A percentile compares a stretch with the other conserved stretches of the same genome.
phyloP scores from a whole-genome alignment of 2,329 filamentous ascomycete genomes.

The Mycosphaerella arachidis region DNA sequence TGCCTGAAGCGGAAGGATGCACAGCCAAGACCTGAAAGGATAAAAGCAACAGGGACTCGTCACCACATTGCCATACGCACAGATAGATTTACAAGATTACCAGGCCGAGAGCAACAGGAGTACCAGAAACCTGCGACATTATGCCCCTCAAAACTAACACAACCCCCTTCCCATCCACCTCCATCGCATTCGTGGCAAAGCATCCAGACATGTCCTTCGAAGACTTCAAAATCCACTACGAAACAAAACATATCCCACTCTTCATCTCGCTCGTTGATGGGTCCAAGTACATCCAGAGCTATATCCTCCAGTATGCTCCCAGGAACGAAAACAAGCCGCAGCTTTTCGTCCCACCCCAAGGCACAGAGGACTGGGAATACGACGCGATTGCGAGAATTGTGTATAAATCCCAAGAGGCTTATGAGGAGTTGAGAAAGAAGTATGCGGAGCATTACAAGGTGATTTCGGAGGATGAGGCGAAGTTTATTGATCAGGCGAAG shows the following conservation, averaged over 20 bases:
- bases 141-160: background rate
- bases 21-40: background rate
- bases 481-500: background rate
- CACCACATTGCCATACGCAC: background rate
- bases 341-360: background rate
- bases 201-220: background rate
- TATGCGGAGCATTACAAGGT: background rate
- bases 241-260: background rate
- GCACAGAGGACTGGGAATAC: background rate
- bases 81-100: background rate
- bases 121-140: background rate
- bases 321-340: background rate
- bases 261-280: conserved; percentile 1
- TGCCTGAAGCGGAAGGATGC: background rate
- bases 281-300: background rate
- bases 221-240: background rate
- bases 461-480: background rate
- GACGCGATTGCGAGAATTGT: background rate
- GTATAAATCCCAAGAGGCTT: background rate
- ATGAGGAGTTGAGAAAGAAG: background rate
- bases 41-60: background rate
- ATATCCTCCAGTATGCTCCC: background rate
- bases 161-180: background rate
- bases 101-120: background rate
- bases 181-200: background rate